A percentile compares a stretch with the other conserved stretches of the same genome.
Evolutionary conservation across 2,329 filamentous ascomycete genomes (phyloP).

Genomic region (Passalora sequoiae): DNA sequence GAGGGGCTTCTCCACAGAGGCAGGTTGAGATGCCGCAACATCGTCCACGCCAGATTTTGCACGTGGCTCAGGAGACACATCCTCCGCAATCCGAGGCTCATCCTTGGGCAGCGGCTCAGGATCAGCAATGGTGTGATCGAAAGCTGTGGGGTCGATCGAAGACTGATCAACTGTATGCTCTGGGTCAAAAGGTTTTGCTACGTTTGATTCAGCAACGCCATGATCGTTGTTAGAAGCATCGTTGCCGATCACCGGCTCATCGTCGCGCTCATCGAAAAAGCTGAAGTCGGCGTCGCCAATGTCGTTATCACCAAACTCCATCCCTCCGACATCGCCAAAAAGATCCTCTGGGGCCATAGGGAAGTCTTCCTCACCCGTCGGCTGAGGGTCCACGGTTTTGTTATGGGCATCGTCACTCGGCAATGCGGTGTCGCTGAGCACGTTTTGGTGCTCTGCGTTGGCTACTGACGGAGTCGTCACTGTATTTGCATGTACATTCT

Average conservation of each 20-base stretch:
- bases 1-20: conserved; percentile 22
- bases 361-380: conserved; percentile 7
- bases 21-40: neutral
- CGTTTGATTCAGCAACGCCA: neutral
- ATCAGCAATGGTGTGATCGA: neutral
- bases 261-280: conserved; percentile 66
- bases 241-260: conserved; percentile 2
- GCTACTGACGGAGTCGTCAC: conserved; percentile 16
- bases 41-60: neutral
- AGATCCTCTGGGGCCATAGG: conserved; percentile 53
- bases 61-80: neutral
- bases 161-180: neutral
- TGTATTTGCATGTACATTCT: conserved; percentile 15
- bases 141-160: neutral
- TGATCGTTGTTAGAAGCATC: neutral
- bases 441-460: conserved; percentile 10
- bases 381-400: conserved; percentile 16
- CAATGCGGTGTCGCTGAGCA: conserved; percentile 1
- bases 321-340: conserved; percentile 56
- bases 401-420: conserved; percentile 24
- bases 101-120: neutral
- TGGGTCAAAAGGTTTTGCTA: neutral
- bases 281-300: conserved; percentile 73
- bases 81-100: neutral
- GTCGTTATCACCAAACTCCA: conserved; percentile 21